These are phyloP conservation scores for Datisca glomerata DNA, from an alignment of 306 rosid genomes.

Conservation along the genomic window DNA sequence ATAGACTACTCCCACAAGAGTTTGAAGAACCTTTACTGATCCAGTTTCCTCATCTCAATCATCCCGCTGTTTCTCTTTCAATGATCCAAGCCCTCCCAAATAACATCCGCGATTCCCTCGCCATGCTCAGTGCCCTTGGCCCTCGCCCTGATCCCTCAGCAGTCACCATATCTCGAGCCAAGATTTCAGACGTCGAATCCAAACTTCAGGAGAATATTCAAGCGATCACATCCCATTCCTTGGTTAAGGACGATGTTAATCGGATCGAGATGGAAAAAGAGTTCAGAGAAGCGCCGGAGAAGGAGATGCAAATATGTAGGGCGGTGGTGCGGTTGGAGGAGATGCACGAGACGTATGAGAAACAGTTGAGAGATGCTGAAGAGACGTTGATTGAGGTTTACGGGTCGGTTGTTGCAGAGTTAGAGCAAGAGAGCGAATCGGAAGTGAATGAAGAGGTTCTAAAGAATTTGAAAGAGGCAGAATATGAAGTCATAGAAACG, in stretches of 20 bases:
- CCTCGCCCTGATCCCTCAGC: slow-evolving; percentile 63
- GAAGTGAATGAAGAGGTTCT: slow-evolving; percentile 39
- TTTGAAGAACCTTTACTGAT: slow-evolving; percentile 22
- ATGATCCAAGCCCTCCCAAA: background rate
- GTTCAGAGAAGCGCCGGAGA: slow-evolving; percentile 34
- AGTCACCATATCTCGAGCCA: slow-evolving; percentile 41
- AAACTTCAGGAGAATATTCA: slow-evolving; percentile 35
- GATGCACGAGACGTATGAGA: slow-evolving; percentile 61
- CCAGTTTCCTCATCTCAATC: slow-evolving; percentile 4
- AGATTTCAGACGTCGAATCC: slow-evolving; percentile 37
- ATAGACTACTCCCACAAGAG: slow-evolving; percentile 14
- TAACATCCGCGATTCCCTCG: background rate
- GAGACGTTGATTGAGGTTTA: slow-evolving; percentile 50
- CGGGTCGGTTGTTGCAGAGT: slow-evolving; percentile 24
- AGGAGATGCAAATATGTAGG: slow-evolving; percentile 30
- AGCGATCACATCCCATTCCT: slow-evolving; percentile 36
- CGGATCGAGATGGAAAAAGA: slow-evolving; percentile 26
- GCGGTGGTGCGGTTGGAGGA: slow-evolving; percentile 53
- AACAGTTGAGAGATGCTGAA: slow-evolving; percentile 59
- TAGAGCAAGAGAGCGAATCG: background rate
- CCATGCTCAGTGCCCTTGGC: slow-evolving; percentile 57
- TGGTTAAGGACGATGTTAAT: background rate
- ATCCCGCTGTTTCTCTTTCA: too few relatives aligned
- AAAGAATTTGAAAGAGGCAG: slow-evolving; percentile 48
- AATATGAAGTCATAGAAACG: slow-evolving; percentile 34